phyloP scores from a whole-genome alignment of 2,329 filamentous ascomycete genomes.

The Lachnellula cervina region DNA sequence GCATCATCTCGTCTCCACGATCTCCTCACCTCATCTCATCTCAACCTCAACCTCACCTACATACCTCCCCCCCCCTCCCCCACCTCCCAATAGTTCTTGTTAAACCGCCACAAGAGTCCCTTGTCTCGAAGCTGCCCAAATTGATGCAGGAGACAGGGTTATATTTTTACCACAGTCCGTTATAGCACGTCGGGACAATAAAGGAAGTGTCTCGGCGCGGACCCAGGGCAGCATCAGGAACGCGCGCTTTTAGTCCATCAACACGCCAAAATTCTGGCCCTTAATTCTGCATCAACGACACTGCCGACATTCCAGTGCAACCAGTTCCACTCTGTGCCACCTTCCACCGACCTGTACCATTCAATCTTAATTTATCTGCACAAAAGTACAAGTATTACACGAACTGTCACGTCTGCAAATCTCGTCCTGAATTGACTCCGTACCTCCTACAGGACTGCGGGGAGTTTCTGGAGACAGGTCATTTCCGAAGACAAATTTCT shows the following conservation, averaged over 20 bases:
- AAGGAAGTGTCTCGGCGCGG: not conserved
- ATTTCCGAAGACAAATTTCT: not conserved
- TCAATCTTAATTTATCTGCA: not conserved
- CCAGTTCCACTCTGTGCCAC: constrained; percentile 10
- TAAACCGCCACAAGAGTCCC: too few species aligned
- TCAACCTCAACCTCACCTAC: too few species aligned
- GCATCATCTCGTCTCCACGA: too few species aligned
- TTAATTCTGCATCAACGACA: constrained; percentile 10
- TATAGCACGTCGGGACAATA: not conserved
- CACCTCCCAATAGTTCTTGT: too few species aligned
- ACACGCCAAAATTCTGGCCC: constrained; percentile 9
- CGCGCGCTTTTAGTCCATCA: constrained; percentile 14
- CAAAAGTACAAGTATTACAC: not conserved
- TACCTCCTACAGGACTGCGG: not conserved
- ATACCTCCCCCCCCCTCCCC: too few species aligned
- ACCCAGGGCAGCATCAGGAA: constrained; percentile 5
- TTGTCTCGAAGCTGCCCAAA: too few species aligned
- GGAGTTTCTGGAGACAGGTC: constrained; percentile 2
- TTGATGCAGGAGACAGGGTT: too few species aligned
- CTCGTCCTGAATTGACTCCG: not conserved
- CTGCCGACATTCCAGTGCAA: constrained; percentile 11
- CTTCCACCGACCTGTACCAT: constrained; percentile 3
- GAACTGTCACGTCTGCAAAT: constrained; percentile 3
- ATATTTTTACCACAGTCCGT: not conserved
- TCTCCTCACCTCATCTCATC: too few species aligned